These are phyloP conservation scores for Cymbidium sinense DNA, from an alignment of 106 monocot species.

Conservation along the genomic window DNA sequence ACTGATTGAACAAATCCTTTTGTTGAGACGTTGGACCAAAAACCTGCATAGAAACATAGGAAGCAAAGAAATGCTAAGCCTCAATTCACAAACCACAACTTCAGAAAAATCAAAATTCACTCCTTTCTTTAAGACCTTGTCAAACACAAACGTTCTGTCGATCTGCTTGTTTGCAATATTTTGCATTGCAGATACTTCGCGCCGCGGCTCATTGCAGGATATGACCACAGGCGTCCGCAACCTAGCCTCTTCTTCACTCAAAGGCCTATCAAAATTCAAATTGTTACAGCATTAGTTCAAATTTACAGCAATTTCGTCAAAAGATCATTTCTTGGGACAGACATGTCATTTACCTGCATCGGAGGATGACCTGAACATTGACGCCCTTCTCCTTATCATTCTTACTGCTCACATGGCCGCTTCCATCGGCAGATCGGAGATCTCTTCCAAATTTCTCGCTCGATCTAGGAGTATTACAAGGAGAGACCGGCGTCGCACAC, in stretches of 20 bases:
- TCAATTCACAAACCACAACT: slow-evolving; percentile 5
- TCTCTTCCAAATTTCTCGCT: slow-evolving; percentile 56
- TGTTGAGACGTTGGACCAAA: slow-evolving; percentile 86
- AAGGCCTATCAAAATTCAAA: slow-evolving; percentile 35
- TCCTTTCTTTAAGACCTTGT: slow-evolving; percentile 46
- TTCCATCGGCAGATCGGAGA: slow-evolving; percentile 45
- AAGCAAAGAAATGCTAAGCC: background rate
- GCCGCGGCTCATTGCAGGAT: slow-evolving; percentile 73
- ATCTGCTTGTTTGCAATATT: slow-evolving; percentile 91
- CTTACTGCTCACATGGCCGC: slow-evolving; percentile 43
- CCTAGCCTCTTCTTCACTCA: slow-evolving; percentile 81
- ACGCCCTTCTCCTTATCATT: slow-evolving; percentile 76
- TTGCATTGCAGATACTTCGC: slow-evolving; percentile 78
- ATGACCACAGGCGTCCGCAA: slow-evolving; percentile 78
- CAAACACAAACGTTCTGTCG: slow-evolving; percentile 79
- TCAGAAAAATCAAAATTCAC: slow-evolving; percentile 1
- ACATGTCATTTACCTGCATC: slow-evolving; percentile 61
- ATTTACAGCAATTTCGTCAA: background rate
- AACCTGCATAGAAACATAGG: slow-evolving; percentile 41
- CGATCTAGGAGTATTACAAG: slow-evolving; percentile 42
- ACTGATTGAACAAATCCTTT: slow-evolving; percentile 81
- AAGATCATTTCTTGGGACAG: background rate
- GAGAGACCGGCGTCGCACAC: slow-evolving; percentile 25
- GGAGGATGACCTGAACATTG: slow-evolving; percentile 86
- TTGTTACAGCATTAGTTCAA: slow-evolving; percentile 5